These are phyloP conservation scores for Fusarium foetens DNA, from an alignment of 2,329 filamentous ascomycete species.

Conservation along the genomic window DNA sequence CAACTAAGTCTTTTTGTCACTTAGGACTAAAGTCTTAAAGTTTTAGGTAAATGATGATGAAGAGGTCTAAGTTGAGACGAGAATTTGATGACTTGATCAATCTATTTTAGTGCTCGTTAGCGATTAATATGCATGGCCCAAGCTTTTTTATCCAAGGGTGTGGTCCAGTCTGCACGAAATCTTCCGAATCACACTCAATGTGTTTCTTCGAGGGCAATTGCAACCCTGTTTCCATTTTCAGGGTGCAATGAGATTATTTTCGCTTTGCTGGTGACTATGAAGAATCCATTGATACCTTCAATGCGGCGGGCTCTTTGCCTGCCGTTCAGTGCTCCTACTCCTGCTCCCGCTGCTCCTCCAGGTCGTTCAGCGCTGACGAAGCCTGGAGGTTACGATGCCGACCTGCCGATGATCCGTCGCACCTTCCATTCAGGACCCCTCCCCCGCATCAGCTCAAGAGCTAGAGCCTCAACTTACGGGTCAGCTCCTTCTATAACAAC, in stretches of 20 bases:
- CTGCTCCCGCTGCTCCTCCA: neutral
- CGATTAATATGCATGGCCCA: conserved; percentile 1
- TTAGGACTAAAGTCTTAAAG: neutral
- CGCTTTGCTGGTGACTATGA: conserved; percentile 15
- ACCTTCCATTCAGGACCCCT: conserved; percentile 41
- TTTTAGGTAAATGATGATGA: neutral
- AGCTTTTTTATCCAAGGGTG: conserved; percentile 4
- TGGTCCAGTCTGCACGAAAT: conserved; percentile 1
- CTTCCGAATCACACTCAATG: conserved; percentile 1
- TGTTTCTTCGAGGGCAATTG: conserved; percentile 4
- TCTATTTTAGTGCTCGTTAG: neutral
- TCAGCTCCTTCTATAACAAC: conserved; percentile 17
- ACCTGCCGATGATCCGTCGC: conserved; percentile 38
- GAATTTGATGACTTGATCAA: neutral
- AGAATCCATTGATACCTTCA: neutral
- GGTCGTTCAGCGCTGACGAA: neutral
- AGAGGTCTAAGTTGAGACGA: neutral
- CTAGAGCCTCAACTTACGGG: conserved; percentile 32
- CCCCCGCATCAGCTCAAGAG: conserved; percentile 39
- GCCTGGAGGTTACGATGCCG: conserved; percentile 27
- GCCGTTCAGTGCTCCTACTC: neutral
- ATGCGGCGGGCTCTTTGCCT: conserved; percentile 17
- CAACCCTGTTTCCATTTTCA: neutral
- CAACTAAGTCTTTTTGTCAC: neutral
- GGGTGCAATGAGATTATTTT: neutral